Conservation (phyloP, 2,329 filamentous ascomycete genomes). For the Phaeophleospora eucalypticola region DNA sequence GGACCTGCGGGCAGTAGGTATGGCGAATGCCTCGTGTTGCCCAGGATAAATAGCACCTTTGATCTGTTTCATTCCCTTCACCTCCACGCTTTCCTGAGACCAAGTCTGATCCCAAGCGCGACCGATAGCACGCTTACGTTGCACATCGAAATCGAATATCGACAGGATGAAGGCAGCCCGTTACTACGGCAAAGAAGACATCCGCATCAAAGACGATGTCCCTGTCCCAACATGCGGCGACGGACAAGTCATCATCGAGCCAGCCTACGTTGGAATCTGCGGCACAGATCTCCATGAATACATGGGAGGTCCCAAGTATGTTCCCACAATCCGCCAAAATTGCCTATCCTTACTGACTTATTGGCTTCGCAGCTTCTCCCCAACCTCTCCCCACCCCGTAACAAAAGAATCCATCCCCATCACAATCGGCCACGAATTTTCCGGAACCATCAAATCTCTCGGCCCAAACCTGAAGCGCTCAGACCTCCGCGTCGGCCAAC, state of each 20-base stretch:
- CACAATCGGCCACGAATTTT: constrained; percentile 62
- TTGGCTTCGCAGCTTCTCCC: constrained; percentile 44
- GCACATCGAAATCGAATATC: too few relatives aligned
- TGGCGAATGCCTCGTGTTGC: too few relatives aligned
- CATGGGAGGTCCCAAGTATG: constrained; percentile 38
- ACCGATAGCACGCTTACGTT: too few relatives aligned
- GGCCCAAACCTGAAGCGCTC: constrained; percentile 36
- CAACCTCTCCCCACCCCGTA: constrained; percentile 52
- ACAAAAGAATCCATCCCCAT: constrained; percentile 57
- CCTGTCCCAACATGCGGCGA: constrained; percentile 45
- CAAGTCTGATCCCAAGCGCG: too few relatives aligned
- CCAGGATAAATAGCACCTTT: too few relatives aligned
- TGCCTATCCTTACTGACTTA: not conserved
- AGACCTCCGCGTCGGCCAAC: constrained; percentile 51
- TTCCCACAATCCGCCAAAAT: not conserved
- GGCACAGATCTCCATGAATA: constrained; percentile 35
- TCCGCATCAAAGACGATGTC: constrained; percentile 51
- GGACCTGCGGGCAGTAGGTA: too few relatives aligned
- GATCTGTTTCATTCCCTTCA: too few relatives aligned
- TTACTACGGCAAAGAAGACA: constrained; percentile 54
- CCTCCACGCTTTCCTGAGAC: too few relatives aligned
- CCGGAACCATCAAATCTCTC: constrained; percentile 57
- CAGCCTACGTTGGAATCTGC: constrained; percentile 51
- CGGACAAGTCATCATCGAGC: constrained; percentile 48
- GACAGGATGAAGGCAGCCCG: constrained; percentile 56